Percentiles rank a stretch among this genome's conserved stretches.
Conservation (phyloP, 345 rosid species). For the Eucalyptus tenuipes region DNA sequence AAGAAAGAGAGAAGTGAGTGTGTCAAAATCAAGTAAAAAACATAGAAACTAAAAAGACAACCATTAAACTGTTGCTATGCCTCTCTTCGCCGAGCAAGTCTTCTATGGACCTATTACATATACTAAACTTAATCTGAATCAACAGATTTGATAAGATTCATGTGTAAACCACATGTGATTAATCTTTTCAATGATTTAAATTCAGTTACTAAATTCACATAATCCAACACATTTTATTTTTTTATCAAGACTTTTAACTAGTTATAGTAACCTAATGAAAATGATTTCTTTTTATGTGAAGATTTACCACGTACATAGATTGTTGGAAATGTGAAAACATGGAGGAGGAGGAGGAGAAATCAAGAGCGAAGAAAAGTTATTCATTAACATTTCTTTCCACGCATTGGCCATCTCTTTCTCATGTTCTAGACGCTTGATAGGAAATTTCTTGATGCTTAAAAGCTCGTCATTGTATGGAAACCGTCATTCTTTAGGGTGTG, state of each 20-base stretch:
- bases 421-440: background rate
- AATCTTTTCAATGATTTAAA: background rate
- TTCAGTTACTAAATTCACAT: background rate
- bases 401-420: background rate
- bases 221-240: background rate
- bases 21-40: background rate
- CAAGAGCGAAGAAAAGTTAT: background rate
- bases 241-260: background rate
- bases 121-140: background rate
- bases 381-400: background rate
- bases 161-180: background rate
- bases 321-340: background rate
- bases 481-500: background rate
- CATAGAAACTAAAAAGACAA: background rate
- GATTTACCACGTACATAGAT: background rate
- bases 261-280: background rate
- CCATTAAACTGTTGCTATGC: background rate
- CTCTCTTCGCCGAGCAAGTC: background rate
- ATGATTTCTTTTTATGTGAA: background rate
- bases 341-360: background rate
- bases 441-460: background rate
- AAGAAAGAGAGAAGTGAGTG: background rate
- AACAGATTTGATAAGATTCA: background rate
- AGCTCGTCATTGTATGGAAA: background rate
- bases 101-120: background rate